These are phyloP conservation scores for Fraxinus americana DNA, from an alignment of 257 asterid genomes.

Conservation along the genomic window DNA sequence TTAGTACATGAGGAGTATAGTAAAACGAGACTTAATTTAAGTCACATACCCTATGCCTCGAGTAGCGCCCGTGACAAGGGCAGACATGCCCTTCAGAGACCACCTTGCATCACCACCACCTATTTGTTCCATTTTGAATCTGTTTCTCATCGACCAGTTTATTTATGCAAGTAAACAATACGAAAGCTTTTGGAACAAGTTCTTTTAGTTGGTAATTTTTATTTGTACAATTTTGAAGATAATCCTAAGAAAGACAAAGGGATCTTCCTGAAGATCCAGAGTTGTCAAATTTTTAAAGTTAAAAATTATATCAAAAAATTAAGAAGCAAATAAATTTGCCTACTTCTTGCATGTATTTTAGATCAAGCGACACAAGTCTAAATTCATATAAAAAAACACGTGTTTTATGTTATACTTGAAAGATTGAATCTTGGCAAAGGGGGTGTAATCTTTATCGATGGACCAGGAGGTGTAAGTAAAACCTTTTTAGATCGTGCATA, in stretches of 20 bases:
- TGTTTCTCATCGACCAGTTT: neutral
- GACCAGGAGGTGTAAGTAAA: too few relatives aligned
- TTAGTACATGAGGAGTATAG: neutral
- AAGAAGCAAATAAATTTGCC: too few relatives aligned
- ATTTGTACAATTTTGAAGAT: neutral
- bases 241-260: neutral
- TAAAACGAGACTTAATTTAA: neutral
- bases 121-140: constrained; percentile 3
- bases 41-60: constrained; percentile 43
- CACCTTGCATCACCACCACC: constrained; percentile 4
- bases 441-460: too few relatives aligned
- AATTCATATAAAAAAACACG: too few relatives aligned
- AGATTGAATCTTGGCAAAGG: too few relatives aligned
- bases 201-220: too few relatives aligned
- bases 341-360: too few relatives aligned
- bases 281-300: neutral
- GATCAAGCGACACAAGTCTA: too few relatives aligned
- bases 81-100: constrained; percentile 42
- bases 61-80: constrained; percentile 46
- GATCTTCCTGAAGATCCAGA: neutral
- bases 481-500: too few relatives aligned
- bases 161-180: neutral
- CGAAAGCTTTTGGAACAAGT: neutral
- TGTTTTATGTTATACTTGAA: too few relatives aligned
- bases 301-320: too few relatives aligned